Evolutionary conservation across 148 eudicot genomes (phyloP).

Genomic region (Vaccinium corymbosum): DNA sequence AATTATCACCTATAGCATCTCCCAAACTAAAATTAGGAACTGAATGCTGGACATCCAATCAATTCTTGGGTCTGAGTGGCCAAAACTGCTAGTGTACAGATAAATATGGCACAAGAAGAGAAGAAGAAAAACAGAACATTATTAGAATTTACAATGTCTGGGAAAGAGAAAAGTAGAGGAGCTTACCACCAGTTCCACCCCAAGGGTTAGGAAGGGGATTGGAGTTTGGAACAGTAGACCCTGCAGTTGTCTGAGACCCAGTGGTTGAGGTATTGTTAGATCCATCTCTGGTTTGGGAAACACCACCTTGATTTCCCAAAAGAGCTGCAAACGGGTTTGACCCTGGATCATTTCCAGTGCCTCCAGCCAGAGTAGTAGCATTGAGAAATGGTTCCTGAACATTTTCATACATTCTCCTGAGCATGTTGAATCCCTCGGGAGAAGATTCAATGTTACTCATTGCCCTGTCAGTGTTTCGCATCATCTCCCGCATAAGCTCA

Average conservation of each 20-base stretch:
- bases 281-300: slow-evolving; percentile 52
- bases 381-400: slow-evolving; percentile 95
- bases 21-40: slow-evolving; percentile 11
- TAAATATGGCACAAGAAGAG: not conserved
- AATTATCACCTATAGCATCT: not conserved
- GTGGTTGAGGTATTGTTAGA: slow-evolving; percentile 56
- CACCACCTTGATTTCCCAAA: slow-evolving; percentile 72
- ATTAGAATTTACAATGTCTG: not conserved
- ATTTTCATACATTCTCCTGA: slow-evolving; percentile 98
- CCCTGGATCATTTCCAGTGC: slow-evolving; percentile 46
- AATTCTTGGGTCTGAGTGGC: not conserved
- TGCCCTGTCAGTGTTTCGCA: slow-evolving; percentile 98
- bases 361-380: slow-evolving; percentile 82
- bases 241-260: slow-evolving; percentile 55
- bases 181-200: slow-evolving; percentile 67
- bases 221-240: slow-evolving; percentile 56
- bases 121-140: slow-evolving; percentile 9
- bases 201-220: slow-evolving; percentile 96
- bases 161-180: not conserved
- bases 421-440: slow-evolving; percentile 97
- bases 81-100: not conserved
- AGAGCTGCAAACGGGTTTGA: slow-evolving; percentile 90
- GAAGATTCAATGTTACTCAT: slow-evolving; percentile 98
- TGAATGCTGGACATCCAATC: not conserved
- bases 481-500: slow-evolving; percentile 99